Conservation (phyloP, 2,329 filamentous ascomycete species). For the Cladosporium sp. region DNA sequence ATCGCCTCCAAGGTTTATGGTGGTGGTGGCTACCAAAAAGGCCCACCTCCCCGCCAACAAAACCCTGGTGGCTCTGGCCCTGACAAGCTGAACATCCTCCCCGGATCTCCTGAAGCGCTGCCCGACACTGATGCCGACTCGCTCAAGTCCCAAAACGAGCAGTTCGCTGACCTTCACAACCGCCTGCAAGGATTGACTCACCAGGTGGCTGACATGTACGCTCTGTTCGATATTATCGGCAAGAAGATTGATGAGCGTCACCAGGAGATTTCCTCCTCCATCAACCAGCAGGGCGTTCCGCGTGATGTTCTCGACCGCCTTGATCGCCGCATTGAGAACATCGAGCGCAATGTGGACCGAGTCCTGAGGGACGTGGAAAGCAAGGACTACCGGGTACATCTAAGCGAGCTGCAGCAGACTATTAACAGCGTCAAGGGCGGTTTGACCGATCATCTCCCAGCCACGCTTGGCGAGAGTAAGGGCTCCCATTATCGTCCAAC, state of each 20-base stretch:
- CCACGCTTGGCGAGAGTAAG: constrained; percentile 48
- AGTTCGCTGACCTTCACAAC: constrained; percentile 82
- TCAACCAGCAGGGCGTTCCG: constrained; percentile 12
- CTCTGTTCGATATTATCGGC: constrained; percentile 50
- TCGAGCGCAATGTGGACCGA: constrained; percentile 48
- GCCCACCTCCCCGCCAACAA: constrained; percentile 28
- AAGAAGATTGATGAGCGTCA: constrained; percentile 53
- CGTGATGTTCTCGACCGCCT: constrained; percentile 14
- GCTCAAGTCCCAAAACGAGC: constrained; percentile 47
- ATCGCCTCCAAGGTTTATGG: constrained; percentile 51
- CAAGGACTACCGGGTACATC: constrained; percentile 54
- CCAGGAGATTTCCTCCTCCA: constrained; percentile 25
- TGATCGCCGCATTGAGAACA: constrained; percentile 47
- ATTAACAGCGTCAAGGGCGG: constrained; percentile 52
- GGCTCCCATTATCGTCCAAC: constrained; percentile 7
- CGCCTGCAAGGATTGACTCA: constrained; percentile 71
- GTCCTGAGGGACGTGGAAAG: constrained; percentile 53
- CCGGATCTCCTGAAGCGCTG: constrained; percentile 40
- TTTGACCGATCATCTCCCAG: constrained; percentile 49
- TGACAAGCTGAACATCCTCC: constrained; percentile 21
- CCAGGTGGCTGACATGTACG: constrained; percentile 61
- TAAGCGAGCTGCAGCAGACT: constrained; percentile 51
- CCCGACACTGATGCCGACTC: constrained; percentile 30
- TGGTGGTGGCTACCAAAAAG: constrained; percentile 16
- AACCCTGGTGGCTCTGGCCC: constrained; percentile 27